Evolutionary conservation across 805 yeast genomes (phyloP).

Genomic region (Pichia insulana): DNA sequence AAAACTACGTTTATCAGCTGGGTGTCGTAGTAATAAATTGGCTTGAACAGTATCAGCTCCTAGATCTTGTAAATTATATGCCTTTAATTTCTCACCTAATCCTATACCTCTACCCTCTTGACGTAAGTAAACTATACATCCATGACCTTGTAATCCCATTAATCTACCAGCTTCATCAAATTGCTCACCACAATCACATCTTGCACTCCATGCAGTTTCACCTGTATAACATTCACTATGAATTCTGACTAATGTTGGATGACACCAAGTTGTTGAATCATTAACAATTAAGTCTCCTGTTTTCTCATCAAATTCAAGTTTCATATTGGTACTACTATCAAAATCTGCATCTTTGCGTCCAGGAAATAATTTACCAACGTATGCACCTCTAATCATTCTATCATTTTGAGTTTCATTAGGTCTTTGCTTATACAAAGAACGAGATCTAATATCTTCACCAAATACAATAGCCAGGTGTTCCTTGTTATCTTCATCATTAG

Average conservation of each 20-base stretch:
- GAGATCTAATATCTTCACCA: slow-evolving; percentile 83
- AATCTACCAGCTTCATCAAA: slow-evolving; percentile 94
- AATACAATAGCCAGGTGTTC: slow-evolving; percentile 97
- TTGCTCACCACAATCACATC: slow-evolving; percentile 99
- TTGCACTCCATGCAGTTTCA: slow-evolving; percentile 97
- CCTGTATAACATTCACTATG: slow-evolving; percentile 99
- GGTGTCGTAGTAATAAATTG: slow-evolving; percentile 83
- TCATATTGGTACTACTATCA: slow-evolving; percentile 37
- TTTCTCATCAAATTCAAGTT: slow-evolving; percentile 31
- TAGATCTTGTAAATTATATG: slow-evolving; percentile 91
- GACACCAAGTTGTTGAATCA: slow-evolving; percentile 20
- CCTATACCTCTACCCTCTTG: slow-evolving; percentile 99
- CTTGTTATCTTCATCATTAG: slow-evolving; percentile 77
- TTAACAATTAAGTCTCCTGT: slow-evolving; percentile 30
- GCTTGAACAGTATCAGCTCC: slow-evolving; percentile 99
- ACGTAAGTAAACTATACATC: slow-evolving; percentile 89
- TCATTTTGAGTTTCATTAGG: slow-evolving; percentile 78
- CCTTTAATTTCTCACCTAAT: slow-evolving; percentile 93
- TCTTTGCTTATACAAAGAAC: slow-evolving; percentile 53
- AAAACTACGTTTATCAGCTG: slow-evolving; percentile 95
- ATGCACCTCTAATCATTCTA: slow-evolving; percentile 98
- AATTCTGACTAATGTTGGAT: slow-evolving; percentile 68
- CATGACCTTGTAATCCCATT: slow-evolving; percentile 82
- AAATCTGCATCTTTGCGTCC: slow-evolving; percentile 68
- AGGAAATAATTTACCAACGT: slow-evolving; percentile 81